Conservation (phyloP, 495 filamentous ascomycete genomes). For the Penicillium daleae region DNA sequence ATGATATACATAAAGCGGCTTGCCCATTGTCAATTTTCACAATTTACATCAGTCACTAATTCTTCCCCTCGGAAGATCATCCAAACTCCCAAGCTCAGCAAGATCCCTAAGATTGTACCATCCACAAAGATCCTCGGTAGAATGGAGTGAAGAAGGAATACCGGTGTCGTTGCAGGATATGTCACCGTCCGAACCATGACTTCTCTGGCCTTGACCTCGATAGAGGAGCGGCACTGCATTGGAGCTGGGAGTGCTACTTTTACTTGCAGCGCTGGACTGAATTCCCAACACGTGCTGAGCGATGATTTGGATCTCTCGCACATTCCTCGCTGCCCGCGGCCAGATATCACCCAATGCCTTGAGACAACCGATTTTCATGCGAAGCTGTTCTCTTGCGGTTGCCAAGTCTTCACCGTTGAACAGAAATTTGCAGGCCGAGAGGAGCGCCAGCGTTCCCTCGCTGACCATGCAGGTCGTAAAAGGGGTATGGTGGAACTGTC, state of each 20-base stretch:
- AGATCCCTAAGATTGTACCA: too few species aligned
- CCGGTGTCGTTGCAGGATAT: neutral
- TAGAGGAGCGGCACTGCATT: neutral
- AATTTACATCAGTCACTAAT: too few species aligned
- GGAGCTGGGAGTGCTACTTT: neutral
- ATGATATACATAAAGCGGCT: too few species aligned
- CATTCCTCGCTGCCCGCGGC: constrained; percentile 62
- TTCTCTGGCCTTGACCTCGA: too few species aligned
- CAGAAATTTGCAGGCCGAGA: constrained; percentile 33
- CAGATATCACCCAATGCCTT: constrained; percentile 34
- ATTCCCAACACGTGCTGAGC: constrained; percentile 55
- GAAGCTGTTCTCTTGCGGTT: constrained; percentile 37
- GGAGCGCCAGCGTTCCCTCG: constrained; percentile 31
- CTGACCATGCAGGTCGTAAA: constrained; percentile 41
- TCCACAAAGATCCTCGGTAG: neutral
- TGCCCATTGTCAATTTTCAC: too few species aligned
- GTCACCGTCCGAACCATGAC: neutral
- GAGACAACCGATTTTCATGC: constrained; percentile 38
- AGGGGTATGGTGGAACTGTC: constrained; percentile 30
- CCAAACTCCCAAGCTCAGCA: too few species aligned
- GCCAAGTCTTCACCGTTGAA: constrained; percentile 30
- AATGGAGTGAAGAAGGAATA: neutral
- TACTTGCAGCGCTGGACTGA: neutral
- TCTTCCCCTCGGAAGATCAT: too few species aligned
- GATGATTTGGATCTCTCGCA: constrained; percentile 75